phyloP scores from a whole-genome alignment of 768 basidiomycete genomes.

The Russula sp. region DNA sequence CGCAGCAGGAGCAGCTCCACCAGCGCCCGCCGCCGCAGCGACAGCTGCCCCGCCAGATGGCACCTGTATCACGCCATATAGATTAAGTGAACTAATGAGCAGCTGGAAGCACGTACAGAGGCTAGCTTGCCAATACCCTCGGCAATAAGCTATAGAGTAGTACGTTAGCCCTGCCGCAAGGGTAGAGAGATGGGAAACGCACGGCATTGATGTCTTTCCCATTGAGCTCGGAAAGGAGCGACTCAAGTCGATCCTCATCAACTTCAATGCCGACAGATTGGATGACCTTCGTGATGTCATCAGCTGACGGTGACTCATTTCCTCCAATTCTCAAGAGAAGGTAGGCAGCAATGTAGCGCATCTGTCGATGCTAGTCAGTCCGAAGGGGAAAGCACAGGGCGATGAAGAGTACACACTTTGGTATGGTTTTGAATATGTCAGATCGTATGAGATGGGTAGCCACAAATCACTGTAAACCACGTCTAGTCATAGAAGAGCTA shows the following conservation, averaged over 20 bases:
- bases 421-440: conserved; percentile 27
- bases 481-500: conserved; percentile 6
- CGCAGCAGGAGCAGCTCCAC: conserved; percentile 51
- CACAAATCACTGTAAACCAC: conserved; percentile 72
- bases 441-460: conserved; percentile 55
- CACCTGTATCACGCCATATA: conserved; percentile 39
- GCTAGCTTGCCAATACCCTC: conserved; percentile 91
- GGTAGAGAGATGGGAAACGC: conserved; percentile 24
- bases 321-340: conserved; percentile 95
- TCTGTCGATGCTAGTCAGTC: conserved; percentile 35
- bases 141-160: conserved; percentile 62
- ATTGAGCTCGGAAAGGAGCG: conserved; percentile 81
- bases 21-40: conserved; percentile 44
- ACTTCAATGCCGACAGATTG: conserved; percentile 79
- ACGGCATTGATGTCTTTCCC: conserved; percentile 86
- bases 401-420: conserved; percentile 36
- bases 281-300: conserved; percentile 85
- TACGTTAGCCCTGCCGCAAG: not conserved
- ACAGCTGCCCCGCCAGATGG: conserved; percentile 88
- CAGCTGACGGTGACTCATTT: conserved; percentile 77
- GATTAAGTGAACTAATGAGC: not conserved
- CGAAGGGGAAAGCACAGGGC: not conserved
- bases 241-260: conserved; percentile 72
- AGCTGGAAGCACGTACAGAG: conserved; percentile 53
- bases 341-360: conserved; percentile 94